These are phyloP conservation scores for Beauveria sp. DNA, from an alignment of 2,329 filamentous ascomycete species.

Conservation along the genomic window DNA sequence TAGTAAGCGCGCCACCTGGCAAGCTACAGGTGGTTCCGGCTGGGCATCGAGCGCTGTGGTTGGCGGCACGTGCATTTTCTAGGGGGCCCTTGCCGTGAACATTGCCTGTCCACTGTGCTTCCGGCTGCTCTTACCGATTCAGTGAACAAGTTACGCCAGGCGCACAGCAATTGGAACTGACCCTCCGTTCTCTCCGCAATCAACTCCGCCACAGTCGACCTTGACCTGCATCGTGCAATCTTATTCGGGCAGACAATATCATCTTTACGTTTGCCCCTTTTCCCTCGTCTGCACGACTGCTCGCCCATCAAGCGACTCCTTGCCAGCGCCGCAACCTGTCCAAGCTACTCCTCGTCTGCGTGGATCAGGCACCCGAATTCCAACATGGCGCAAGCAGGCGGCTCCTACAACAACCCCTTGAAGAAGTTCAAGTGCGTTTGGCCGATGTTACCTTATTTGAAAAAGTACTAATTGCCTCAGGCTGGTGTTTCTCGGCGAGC, in stretches of 20 bases:
- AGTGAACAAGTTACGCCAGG: background rate
- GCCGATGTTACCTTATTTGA: background rate
- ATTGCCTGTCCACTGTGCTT: background rate
- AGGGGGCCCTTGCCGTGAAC: background rate
- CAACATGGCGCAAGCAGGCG: conserved; percentile 73
- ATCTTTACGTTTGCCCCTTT: conserved; percentile 19
- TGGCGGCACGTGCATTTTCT: conserved; percentile 2
- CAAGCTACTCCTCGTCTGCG: conserved; percentile 8
- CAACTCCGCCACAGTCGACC: conserved; percentile 6
- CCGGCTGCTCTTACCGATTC: conserved; percentile 9
- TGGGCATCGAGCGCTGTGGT: background rate
- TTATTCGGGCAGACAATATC: conserved; percentile 17
- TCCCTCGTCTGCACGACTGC: background rate
- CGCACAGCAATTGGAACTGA: background rate
- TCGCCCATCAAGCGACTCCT: background rate
- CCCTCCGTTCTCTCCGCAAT: conserved; percentile 7
- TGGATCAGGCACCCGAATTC: conserved; percentile 15
- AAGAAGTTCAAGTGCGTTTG: conserved; percentile 95
- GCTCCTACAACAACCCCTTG: conserved; percentile 95
- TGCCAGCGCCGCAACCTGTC: background rate
- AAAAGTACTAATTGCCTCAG: conserved; percentile 38
- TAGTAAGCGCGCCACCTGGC: too few species aligned
- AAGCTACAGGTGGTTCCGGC: background rate
- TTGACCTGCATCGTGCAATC: conserved; percentile 12
- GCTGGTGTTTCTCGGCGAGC: conserved; percentile 94